These are phyloP conservation scores for Lactarius trivialis DNA, from an alignment of 768 basidiomycete genomes.

Conservation along the genomic window DNA sequence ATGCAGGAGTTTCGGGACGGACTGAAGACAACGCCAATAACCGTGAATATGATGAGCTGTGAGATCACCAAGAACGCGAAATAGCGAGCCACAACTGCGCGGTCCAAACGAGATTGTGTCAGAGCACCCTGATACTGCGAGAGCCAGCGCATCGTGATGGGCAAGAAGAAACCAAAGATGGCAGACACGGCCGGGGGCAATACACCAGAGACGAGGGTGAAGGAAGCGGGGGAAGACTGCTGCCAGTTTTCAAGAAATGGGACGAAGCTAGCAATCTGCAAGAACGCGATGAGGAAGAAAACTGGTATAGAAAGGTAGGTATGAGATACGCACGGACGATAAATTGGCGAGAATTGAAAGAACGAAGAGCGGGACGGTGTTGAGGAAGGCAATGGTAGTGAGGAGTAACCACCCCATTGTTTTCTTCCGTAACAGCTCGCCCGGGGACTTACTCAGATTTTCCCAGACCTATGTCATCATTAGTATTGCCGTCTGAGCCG, in stretches of 20 bases:
- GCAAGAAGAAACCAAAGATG: conserved; percentile 84
- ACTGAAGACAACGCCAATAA: conserved; percentile 88
- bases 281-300: conserved; percentile 17
- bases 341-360: conserved; percentile 92
- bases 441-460: conserved; percentile 74
- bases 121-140: conserved; percentile 60
- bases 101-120: conserved; percentile 76
- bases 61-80: conserved; percentile 91
- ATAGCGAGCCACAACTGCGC: conserved; percentile 88
- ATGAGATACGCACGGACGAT: conserved; percentile 51
- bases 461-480: conserved; percentile 64
- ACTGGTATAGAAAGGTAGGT: conserved; percentile 3
- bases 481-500: neutral
- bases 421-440: conserved; percentile 58
- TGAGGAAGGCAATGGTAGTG: conserved; percentile 79
- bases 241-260: conserved; percentile 72
- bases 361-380: conserved; percentile 85
- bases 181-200: conserved; percentile 86
- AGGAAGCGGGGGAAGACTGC: conserved; percentile 51
- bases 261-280: conserved; percentile 59
- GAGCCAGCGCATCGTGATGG: conserved; percentile 85
- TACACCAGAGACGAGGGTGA: conserved; percentile 87
- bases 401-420: conserved; percentile 76
- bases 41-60: conserved; percentile 89
- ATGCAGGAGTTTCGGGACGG: conserved; percentile 27